Conservation (phyloP, 2,329 filamentous ascomycete genomes). For the Daldinia eschscholtzii region DNA sequence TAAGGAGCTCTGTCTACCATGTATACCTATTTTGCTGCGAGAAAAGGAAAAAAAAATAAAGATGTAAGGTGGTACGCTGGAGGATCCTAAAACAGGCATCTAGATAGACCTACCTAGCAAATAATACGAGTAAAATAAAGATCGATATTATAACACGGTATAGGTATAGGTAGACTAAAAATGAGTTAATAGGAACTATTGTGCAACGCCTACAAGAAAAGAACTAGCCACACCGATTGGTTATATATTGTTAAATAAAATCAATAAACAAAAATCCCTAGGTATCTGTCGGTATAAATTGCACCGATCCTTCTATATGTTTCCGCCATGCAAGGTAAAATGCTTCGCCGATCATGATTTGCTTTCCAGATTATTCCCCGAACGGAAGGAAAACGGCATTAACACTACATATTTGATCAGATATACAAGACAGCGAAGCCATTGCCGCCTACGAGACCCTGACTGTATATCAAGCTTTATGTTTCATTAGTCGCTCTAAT, state of each 20-base stretch:
- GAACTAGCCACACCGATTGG: constrained; percentile 31
- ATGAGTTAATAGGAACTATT: constrained; percentile 6
- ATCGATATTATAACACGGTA: constrained; percentile 28
- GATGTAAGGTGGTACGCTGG: background rate
- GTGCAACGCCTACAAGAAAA: constrained; percentile 9
- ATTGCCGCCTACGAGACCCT: constrained; percentile 21
- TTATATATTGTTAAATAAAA: constrained; percentile 38
- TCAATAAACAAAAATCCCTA: constrained; percentile 23
- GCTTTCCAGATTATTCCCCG: constrained; percentile 40
- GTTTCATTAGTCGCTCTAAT: constrained; percentile 46
- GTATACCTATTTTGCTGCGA: background rate
- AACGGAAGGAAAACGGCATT: constrained; percentile 38
- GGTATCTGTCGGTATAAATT: constrained; percentile 35
- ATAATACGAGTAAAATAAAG: background rate
- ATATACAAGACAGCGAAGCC: constrained; percentile 38
- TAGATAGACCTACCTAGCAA: constrained; percentile 5
- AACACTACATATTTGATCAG: constrained; percentile 41
- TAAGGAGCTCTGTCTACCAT: background rate
- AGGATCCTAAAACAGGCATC: background rate
- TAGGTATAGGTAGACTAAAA: constrained; percentile 5
- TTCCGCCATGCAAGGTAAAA: constrained; percentile 41
- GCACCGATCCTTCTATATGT: constrained; percentile 44
- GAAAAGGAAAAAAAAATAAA: background rate
- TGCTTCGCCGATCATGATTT: constrained; percentile 43
- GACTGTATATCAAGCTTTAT: constrained; percentile 19